Evolutionary conservation across 2,329 filamentous ascomycete species (phyloP).

Genomic region (Penicillium sp.): DNA sequence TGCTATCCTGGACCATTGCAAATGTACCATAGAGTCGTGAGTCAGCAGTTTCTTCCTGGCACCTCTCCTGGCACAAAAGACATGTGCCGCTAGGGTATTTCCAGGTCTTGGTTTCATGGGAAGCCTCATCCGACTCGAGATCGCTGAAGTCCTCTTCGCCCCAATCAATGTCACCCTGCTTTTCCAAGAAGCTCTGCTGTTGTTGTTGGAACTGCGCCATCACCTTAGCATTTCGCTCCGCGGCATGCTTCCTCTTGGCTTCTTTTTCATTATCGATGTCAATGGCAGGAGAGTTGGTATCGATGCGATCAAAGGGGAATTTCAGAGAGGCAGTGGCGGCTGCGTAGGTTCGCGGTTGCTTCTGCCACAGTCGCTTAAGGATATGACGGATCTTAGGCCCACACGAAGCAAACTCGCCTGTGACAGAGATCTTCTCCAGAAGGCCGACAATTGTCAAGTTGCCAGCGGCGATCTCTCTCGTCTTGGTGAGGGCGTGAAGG

Average conservation of each 20-base stretch:
- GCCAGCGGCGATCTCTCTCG: slow-evolving; percentile 52
- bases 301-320: slow-evolving; percentile 76
- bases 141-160: slow-evolving; percentile 80
- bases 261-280: slow-evolving; percentile 65
- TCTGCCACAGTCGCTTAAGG: slow-evolving; percentile 82
- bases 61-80: slow-evolving; percentile 96
- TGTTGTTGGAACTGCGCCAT: slow-evolving; percentile 99
- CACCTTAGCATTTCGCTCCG: slow-evolving; percentile 86
- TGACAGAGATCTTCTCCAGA: slow-evolving; percentile 59
- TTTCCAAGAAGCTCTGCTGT: slow-evolving; percentile 91
- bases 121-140: slow-evolving; percentile 54
- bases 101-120: slow-evolving; percentile 74
- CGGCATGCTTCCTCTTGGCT: slow-evolving; percentile 85
- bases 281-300: slow-evolving; percentile 78
- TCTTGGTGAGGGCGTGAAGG: slow-evolving; percentile 68
- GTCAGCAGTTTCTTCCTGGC: slow-evolving; percentile 94
- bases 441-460: slow-evolving; percentile 57
- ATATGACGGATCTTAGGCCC: slow-evolving; percentile 84
- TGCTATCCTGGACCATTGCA: slow-evolving; percentile 83
- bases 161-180: slow-evolving; percentile 86
- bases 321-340: slow-evolving; percentile 63
- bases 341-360: slow-evolving; percentile 74
- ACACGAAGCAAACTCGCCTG: slow-evolving; percentile 78
- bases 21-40: slow-evolving; percentile 90
- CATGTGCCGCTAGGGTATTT: slow-evolving; percentile 93